Conservation (phyloP, 1,284 basidiomycete genomes). For the Inonotus hispidus region DNA sequence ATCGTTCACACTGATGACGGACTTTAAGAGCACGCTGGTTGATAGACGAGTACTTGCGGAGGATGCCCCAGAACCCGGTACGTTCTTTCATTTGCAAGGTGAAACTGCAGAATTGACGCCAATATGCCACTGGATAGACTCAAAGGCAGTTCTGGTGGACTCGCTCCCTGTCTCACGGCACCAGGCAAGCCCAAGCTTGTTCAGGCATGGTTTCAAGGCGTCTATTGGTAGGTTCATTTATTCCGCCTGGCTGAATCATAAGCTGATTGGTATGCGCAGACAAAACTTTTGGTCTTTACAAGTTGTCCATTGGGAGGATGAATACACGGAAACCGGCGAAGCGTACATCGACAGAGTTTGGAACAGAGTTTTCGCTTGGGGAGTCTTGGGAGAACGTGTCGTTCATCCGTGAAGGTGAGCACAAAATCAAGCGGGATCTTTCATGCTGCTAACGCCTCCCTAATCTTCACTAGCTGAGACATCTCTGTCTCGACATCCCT, state of each 20-base stretch:
- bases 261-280: constrained; percentile 30
- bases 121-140: not conserved
- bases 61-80: not conserved
- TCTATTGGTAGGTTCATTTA: constrained; percentile 55
- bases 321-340: constrained; percentile 23
- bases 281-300: constrained; percentile 52
- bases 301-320: constrained; percentile 32
- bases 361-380: constrained; percentile 25
- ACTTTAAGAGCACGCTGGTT: constrained; percentile 11
- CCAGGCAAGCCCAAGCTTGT: constrained; percentile 27
- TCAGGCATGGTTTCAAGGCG: constrained; percentile 63
- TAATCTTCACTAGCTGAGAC: constrained; percentile 33
- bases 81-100: not conserved
- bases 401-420: constrained; percentile 37
- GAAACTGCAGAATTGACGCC: no score
- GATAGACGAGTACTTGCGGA: not conserved
- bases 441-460: not conserved
- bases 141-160: not conserved
- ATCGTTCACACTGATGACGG: constrained; percentile 10
- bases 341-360: constrained; percentile 23
- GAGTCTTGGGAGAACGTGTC: constrained; percentile 48
- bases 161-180: constrained; percentile 8
- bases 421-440: constrained; percentile 9
- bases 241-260: not conserved
- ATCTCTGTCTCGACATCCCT: constrained; percentile 45